phyloP scores from a whole-genome alignment of 2,329 filamentous ascomycete species.

The Alternaria longipes region DNA sequence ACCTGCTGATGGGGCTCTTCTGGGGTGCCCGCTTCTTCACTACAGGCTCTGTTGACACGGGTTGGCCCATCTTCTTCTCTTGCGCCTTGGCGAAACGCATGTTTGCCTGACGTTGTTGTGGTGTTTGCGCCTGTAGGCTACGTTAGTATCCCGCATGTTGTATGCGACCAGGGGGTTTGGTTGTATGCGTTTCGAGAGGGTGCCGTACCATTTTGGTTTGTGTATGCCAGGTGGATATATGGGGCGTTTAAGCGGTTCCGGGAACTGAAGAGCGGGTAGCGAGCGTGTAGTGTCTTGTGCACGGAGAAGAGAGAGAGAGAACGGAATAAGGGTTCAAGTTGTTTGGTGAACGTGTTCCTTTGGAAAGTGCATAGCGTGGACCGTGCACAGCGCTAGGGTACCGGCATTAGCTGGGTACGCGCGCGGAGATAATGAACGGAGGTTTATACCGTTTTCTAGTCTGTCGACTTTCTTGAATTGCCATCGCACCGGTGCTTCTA shows the following conservation, averaged over 20 bases:
- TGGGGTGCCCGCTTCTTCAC: conserved; percentile 60
- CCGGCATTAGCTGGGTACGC: conserved; percentile 16
- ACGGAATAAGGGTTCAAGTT: conserved; percentile 7
- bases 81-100: conserved; percentile 79
- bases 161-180: background rate
- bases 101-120: conserved; percentile 82
- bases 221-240: background rate
- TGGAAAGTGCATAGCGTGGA: conserved; percentile 28
- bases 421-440: conserved; percentile 28
- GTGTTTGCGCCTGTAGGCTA: conserved; percentile 75
- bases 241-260: background rate
- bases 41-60: conserved; percentile 46
- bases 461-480: conserved; percentile 3
- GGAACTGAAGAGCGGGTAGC: background rate
- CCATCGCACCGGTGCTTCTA: background rate
- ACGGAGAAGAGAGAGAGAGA: conserved; percentile 1
- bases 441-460: conserved; percentile 18
- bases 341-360: conserved; percentile 23
- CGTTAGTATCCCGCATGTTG: background rate
- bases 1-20: conserved; percentile 64
- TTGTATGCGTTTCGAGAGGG: background rate
- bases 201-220: conserved; percentile 4
- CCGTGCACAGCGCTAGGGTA: conserved; percentile 6
- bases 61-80: conserved; percentile 77
- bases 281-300: background rate